These are phyloP conservation scores for Linderina pennispora DNA, from an alignment of 192 early-diverging fungal genomes.

Conservation along the genomic window DNA sequence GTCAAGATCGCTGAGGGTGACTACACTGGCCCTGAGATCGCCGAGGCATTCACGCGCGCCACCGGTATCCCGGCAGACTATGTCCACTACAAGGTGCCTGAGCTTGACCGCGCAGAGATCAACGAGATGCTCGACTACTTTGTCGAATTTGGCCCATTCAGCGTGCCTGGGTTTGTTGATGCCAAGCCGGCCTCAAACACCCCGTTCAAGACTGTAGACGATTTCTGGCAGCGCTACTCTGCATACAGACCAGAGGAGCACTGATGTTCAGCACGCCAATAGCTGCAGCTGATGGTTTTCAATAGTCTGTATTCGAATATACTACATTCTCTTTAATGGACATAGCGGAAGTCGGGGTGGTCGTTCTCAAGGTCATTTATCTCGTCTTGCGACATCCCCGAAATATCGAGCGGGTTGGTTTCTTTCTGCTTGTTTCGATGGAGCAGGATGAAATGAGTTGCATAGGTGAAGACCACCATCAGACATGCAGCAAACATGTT, in stretches of 20 bases:
- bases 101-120: constrained; percentile 6
- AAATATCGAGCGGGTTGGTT: too few relatives aligned
- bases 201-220: constrained; percentile 1
- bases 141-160: background rate
- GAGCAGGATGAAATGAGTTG: too few relatives aligned
- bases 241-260: background rate
- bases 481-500: too few relatives aligned
- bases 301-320: too few relatives aligned
- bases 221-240: constrained; percentile 3
- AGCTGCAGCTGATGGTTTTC: too few relatives aligned
- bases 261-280: too few relatives aligned
- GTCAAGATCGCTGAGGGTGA: background rate
- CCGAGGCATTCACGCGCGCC: background rate
- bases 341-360: too few relatives aligned
- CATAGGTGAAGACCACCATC: too few relatives aligned
- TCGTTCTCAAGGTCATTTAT: too few relatives aligned
- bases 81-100: background rate
- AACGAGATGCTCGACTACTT: constrained; percentile 6
- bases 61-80: background rate
- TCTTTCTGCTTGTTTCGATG: too few relatives aligned
- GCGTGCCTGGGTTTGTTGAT: background rate
- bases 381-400: too few relatives aligned
- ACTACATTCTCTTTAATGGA: too few relatives aligned
- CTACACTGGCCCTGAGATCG: background rate
- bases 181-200: background rate